These are phyloP conservation scores for Torrubiella hemipterigena DNA, from an alignment of 2,329 filamentous ascomycete species.

Conservation along the genomic window DNA sequence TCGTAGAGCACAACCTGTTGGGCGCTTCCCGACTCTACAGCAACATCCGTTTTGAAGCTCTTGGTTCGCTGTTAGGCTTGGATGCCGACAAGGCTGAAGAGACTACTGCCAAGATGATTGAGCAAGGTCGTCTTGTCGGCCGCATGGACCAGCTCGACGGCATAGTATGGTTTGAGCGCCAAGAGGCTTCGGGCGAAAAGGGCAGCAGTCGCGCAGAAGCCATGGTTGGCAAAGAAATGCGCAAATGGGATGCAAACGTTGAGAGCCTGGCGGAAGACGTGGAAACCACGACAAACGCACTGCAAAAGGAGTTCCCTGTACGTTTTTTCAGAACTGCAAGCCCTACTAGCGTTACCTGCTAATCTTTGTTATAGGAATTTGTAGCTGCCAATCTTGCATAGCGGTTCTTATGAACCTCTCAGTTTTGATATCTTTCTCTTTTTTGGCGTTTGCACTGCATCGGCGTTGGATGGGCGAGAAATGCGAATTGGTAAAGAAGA, in stretches of 20 bases:
- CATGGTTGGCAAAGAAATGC: slow-evolving; percentile 57
- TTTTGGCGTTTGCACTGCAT: too few relatives aligned
- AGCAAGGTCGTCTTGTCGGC: slow-evolving; percentile 78
- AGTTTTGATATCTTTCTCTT: slow-evolving; percentile 10
- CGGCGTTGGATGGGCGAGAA: too few relatives aligned
- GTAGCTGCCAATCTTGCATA: slow-evolving; percentile 38
- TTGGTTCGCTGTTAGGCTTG: slow-evolving; percentile 68
- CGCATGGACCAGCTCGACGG: slow-evolving; percentile 90
- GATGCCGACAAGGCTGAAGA: slow-evolving; percentile 74
- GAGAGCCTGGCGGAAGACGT: slow-evolving; percentile 80
- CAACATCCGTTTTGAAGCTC: slow-evolving; percentile 64
- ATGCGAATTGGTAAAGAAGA: slow-evolving; percentile 4
- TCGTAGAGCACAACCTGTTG: slow-evolving; percentile 91
- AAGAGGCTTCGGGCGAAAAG: slow-evolving; percentile 57
- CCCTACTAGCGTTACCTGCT: slow-evolving; percentile 6
- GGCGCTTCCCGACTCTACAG: slow-evolving; percentile 69
- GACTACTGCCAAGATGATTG: slow-evolving; percentile 90
- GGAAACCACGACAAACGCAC: slow-evolving; percentile 69
- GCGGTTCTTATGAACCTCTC: too few relatives aligned
- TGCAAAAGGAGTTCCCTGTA: slow-evolving; percentile 71
- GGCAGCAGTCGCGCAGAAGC: slow-evolving; percentile 54
- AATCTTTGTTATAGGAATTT: slow-evolving; percentile 31
- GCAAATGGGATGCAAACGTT: slow-evolving; percentile 83
- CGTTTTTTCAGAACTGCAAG: slow-evolving; percentile 10
- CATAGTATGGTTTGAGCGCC: slow-evolving; percentile 73